These are phyloP conservation scores for Canavalia gladiata DNA, from an alignment of 306 rosid species.

Conservation along the genomic window DNA sequence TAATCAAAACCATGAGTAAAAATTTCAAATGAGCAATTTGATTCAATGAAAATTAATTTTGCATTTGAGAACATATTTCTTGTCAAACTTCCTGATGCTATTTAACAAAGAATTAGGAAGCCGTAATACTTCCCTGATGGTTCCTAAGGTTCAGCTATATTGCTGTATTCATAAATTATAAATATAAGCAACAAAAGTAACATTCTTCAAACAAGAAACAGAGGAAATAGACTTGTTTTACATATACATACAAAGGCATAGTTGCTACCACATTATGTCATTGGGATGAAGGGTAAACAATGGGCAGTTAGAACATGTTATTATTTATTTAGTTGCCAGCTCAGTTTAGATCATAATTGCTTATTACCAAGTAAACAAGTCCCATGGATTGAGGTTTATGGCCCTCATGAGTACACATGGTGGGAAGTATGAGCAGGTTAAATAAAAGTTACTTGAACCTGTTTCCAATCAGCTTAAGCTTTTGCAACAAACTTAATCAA, in stretches of 20 bases:
- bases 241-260: constrained; percentile 29
- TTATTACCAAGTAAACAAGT: constrained; percentile 12
- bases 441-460: constrained; percentile 23
- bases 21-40: constrained; percentile 1
- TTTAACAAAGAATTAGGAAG: constrained; percentile 1
- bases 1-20: not conserved
- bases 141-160: not conserved
- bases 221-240: constrained; percentile 36
- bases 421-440: constrained; percentile 25
- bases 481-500: constrained; percentile 36
- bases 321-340: not conserved
- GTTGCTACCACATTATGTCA: constrained; percentile 14
- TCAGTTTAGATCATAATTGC: constrained; percentile 18
- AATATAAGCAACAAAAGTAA: constrained; percentile 9
- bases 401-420: constrained; percentile 33
- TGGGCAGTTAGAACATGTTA: not conserved
- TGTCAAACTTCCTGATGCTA: constrained; percentile 15
- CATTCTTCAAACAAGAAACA: constrained; percentile 33
- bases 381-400: constrained; percentile 34
- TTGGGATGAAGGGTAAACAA: constrained; percentile 30
- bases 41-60: constrained; percentile 8
- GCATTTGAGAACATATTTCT: not conserved
- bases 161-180: constrained; percentile 10
- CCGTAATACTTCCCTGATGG: not conserved
- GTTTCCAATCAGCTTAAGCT: constrained; percentile 42